Base-by-base conservation (phyloP, 2,329 filamentous ascomycete genomes). In the Colletotrichum ledebouriae region DNA sequence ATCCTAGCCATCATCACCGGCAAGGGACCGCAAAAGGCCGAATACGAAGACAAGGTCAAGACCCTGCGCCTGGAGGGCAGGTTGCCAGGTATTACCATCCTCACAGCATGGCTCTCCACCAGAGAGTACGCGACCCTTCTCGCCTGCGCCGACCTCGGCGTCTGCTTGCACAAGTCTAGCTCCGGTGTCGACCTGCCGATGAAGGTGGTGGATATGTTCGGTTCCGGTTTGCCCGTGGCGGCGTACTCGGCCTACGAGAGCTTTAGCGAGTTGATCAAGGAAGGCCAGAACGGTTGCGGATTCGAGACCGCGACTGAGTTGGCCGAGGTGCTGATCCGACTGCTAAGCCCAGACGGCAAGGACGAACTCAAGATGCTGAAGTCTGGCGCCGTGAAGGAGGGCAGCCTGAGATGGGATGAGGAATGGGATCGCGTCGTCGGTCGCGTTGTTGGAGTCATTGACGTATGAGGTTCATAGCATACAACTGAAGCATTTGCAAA, bases 121-220 rank as follows among this genome's bases (percentile, higher is more conserved):
- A 84, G 88, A 62, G 92, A 97, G 78, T 99, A 99, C 77, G 95
- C 96, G 1, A 85, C 84, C 1, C 85, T 99, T 4, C 88, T 99
- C 34, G 92, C 91, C 11, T 91, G 91, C 50, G 94, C 96, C 3
- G 95, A 98, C 74, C 83, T 99, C 0, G 96, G 96, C 10, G 89
- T 99, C 25, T 97, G 93, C 64, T 83, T 99, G 29, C 96, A 99
- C 81, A 97, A 89, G 72, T 98, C 94, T 13, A 97, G 92, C 72
- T 97, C 94, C 2, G 96, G 96, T 1, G 94, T 99, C 0, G 96
- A 99, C 79, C 83, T 99, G 20, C 96, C 96, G 0, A 99, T 99
- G 96, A 99, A 99, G 81, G 94, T 99, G 1, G 94, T 99, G 13
- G 96, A 99, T 77, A 98, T 99, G 94, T 98, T 99, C 77, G 96